Evolutionary conservation across 345 rosid genomes (phyloP).

Genomic region (Firmiana major): DNA sequence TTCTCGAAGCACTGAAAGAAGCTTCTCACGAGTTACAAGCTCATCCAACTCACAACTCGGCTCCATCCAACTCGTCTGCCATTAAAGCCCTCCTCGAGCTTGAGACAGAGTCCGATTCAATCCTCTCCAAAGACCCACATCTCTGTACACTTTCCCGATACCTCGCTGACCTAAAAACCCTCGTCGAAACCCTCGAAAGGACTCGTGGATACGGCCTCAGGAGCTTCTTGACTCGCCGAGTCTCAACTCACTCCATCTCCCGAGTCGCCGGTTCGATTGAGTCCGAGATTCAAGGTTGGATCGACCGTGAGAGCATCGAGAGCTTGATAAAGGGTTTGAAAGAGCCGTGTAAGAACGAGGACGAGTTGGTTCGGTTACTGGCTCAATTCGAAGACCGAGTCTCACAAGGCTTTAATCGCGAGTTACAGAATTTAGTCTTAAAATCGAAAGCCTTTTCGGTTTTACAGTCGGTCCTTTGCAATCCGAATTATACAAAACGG

Average conservation of each 20-base stretch:
- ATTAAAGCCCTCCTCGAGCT: conserved; percentile 61
- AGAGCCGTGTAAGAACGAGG: conserved; percentile 28
- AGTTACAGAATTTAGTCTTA: conserved; percentile 52
- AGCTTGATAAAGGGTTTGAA: conserved; percentile 31
- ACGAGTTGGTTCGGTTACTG: conserved; percentile 38
- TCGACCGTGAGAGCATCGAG: conserved; percentile 61
- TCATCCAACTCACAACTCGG: conserved; percentile 29
- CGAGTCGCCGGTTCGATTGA: conserved; percentile 62
- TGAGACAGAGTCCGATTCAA: conserved; percentile 45
- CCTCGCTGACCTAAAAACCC: conserved; percentile 43
- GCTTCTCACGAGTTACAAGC: conserved; percentile 58
- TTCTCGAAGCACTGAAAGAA: conserved; percentile 62
- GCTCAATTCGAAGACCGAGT: conserved; percentile 47
- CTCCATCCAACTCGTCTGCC: conserved; percentile 42
- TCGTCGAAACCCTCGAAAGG: conserved; percentile 32
- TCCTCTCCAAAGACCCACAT: conserved; percentile 51
- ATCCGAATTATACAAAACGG: conserved; percentile 27
- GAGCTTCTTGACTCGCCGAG: conserved; percentile 51
- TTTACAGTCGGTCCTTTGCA: conserved; percentile 35
- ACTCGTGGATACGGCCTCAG: conserved; percentile 37
- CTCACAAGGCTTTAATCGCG: conserved; percentile 45
- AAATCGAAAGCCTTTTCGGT: conserved; percentile 41
- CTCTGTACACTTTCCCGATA: conserved; percentile 46
- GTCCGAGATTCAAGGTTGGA: conserved; percentile 70
- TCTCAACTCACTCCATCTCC: conserved; percentile 54